Evolutionary conservation across 768 basidiomycete genomes (phyloP).

Genomic region (Inosperma sp.): DNA sequence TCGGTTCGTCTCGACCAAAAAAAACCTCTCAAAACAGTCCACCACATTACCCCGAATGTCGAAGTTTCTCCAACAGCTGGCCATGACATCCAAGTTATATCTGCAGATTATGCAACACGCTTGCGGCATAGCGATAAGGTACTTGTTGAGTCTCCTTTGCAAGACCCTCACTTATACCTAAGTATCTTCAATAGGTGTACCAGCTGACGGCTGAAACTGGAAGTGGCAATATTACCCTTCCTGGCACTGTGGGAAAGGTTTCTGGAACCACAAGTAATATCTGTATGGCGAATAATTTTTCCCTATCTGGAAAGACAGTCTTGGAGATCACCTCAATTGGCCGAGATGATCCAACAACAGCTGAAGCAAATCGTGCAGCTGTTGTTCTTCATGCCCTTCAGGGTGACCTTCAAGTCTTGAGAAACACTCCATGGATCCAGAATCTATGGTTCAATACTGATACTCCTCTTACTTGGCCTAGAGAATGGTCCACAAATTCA

Average conservation of each 20-base stretch:
- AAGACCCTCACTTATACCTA: not conserved
- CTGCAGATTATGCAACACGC: not conserved
- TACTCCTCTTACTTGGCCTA: conserved; percentile 37
- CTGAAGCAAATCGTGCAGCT: conserved; percentile 46
- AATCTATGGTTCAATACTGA: conserved; percentile 44
- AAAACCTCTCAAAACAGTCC: conserved; percentile 43
- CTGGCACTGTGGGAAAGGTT: conserved; percentile 41
- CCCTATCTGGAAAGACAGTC: conserved; percentile 30
- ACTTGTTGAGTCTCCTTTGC: not conserved
- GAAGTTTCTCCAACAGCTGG: no score
- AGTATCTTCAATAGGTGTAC: conserved; percentile 31
- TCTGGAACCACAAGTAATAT: conserved; percentile 35
- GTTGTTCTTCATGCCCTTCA: conserved; percentile 43
- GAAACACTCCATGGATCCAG: conserved; percentile 44
- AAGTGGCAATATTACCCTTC: conserved; percentile 35
- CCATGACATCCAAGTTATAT: conserved; percentile 1
- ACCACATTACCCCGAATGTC: conserved; percentile 40
- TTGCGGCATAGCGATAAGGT: not conserved
- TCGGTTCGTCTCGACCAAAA: conserved; percentile 42
- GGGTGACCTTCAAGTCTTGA: conserved; percentile 31
- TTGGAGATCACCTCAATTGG: conserved; percentile 46
- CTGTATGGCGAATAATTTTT: conserved; percentile 18
- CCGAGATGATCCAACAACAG: conserved; percentile 51
- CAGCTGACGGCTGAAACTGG: conserved; percentile 24
- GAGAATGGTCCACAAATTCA: conserved; percentile 37